Percentiles rank a stretch among this genome's conserved stretches.
These are phyloP conservation scores for Cyberlindnera veronae DNA, from an alignment of 805 yeast genomes.

Conservation along the genomic window DNA sequence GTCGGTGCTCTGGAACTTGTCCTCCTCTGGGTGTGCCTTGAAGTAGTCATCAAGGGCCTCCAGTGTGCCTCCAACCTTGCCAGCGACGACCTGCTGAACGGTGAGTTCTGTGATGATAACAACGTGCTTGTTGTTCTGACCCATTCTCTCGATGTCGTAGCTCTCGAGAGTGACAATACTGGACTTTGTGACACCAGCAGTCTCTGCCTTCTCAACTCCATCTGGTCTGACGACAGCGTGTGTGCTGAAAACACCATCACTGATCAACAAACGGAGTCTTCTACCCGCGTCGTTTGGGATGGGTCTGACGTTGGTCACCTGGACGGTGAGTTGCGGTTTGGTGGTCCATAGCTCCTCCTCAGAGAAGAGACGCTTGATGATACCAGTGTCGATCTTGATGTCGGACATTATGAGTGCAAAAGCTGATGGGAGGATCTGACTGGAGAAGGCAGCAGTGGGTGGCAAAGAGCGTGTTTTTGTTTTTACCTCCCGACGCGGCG, in stretches of 20 bases:
- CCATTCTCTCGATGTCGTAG: constrained; percentile 40
- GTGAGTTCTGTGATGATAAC: constrained; percentile 24
- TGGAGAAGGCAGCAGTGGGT: constrained; percentile 1
- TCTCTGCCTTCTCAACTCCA: constrained; percentile 41
- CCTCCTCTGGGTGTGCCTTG: constrained; percentile 55
- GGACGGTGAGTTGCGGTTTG: constrained; percentile 31
- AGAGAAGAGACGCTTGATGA: constrained; percentile 21
- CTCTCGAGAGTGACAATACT: constrained; percentile 39
- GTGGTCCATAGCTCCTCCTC: constrained; percentile 19
- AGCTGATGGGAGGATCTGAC: neutral
- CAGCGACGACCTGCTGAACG: constrained; percentile 34
- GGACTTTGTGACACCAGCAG: constrained; percentile 43
- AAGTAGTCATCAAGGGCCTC: constrained; percentile 54
- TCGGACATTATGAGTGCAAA: constrained; percentile 7
- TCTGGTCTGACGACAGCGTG: constrained; percentile 54
- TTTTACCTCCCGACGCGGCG: too few species aligned
- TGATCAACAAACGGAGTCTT: constrained; percentile 43
- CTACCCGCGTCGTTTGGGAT: constrained; percentile 39
- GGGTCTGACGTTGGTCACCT: constrained; percentile 34
- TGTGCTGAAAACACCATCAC: constrained; percentile 49
- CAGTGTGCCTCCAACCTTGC: constrained; percentile 36
- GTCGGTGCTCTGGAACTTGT: constrained; percentile 22
- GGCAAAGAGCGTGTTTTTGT: constrained; percentile 8
- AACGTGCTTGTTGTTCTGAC: constrained; percentile 31
- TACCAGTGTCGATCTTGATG: constrained; percentile 15